These are phyloP conservation scores for Lipomyces kockii DNA, from an alignment of 805 yeast genomes.

Conservation along the genomic window DNA sequence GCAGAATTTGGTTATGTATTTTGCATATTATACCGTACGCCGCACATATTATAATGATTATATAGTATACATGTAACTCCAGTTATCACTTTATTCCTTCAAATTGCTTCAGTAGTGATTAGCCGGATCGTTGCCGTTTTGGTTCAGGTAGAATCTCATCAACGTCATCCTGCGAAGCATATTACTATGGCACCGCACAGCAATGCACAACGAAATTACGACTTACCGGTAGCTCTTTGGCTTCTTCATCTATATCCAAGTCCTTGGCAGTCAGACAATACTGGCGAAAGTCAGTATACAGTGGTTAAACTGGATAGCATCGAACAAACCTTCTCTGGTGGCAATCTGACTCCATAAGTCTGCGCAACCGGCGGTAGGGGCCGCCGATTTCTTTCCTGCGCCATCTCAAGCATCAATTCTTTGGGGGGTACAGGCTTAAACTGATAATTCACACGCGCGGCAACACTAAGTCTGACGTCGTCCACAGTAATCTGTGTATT, in stretches of 20 bases:
- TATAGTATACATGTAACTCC: not conserved
- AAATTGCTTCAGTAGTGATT: not conserved
- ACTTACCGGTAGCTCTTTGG: conserved; percentile 32
- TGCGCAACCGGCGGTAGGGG: conserved; percentile 85
- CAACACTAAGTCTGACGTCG: conserved; percentile 88
- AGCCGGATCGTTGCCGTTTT: conserved; percentile 7
- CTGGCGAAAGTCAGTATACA: conserved; percentile 42
- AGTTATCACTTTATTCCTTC: not conserved
- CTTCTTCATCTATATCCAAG: conserved; percentile 67
- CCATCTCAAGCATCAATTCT: conserved; percentile 85
- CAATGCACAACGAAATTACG: not conserved
- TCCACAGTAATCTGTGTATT: conserved; percentile 67
- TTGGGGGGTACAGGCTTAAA: conserved; percentile 96
- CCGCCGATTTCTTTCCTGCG: conserved; percentile 87
- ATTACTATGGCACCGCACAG: not conserved
- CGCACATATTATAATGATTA: not conserved
- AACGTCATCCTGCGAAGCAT: conserved; percentile 9
- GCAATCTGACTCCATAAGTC: conserved; percentile 84
- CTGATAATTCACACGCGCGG: conserved; percentile 92
- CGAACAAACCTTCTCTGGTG: conserved; percentile 70
- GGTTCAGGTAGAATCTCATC: conserved; percentile 14
- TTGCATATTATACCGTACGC: not conserved
- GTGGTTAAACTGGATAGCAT: not conserved
- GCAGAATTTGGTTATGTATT: not conserved
- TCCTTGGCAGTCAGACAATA: conserved; percentile 81